Base-by-base conservation (phyloP, 1,284 basidiomycete genomes). In the Ceratobasidium sp. region DNA sequence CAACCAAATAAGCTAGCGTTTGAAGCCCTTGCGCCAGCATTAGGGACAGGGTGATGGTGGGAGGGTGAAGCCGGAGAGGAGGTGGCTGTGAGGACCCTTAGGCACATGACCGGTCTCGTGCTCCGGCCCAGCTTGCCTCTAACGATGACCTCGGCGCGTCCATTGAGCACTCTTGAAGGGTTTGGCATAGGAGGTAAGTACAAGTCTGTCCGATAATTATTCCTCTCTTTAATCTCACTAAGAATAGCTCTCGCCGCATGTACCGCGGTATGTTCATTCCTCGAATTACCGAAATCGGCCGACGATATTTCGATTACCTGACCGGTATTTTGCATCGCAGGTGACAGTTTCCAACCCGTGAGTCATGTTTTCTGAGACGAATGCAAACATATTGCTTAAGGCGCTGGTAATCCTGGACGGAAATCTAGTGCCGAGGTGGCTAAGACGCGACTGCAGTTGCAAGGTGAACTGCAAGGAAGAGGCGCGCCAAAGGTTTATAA, bases 361-460 rank as follows among this genome's bases (percentile, higher is more conserved):
- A 65, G 78, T 76, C 20, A 44, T 64, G 18, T 48, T 16, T 65
- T 30, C 30, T 5, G 0, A 8, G 14, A 5, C 52, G 8, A 35
- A 7, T 23, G 20, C 5, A 20, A 38, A 35, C 20, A 35, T 3
- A 18, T 18, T 20, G 33, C 59, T 62, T 14, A 62, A 16, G 59
- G 14, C 18, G 6, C 23, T 16, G n/a, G 20, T 46, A 30, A 54
- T 48, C 5, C 2, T 35, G 30, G 4, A 55, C n/a, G 44, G 23
- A 48, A 35, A 18, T 16, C 16, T 65, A 77, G 80, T 73, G 93
- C 95, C 12, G 96, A 98, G 83, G 96, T 98, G 44, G 94, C 94
- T 78, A 98, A 98, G 86, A 98, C 96, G 48, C 92, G 97, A 78
- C 86, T 99, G 74, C 96, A 98, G 83, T 89, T 99, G 30, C 96